Percentiles rank a stretch among this genome's conserved stretches.
Evolutionary conservation across 345 rosid genomes (phyloP).

Genomic region (Bruguiera sexangula): DNA sequence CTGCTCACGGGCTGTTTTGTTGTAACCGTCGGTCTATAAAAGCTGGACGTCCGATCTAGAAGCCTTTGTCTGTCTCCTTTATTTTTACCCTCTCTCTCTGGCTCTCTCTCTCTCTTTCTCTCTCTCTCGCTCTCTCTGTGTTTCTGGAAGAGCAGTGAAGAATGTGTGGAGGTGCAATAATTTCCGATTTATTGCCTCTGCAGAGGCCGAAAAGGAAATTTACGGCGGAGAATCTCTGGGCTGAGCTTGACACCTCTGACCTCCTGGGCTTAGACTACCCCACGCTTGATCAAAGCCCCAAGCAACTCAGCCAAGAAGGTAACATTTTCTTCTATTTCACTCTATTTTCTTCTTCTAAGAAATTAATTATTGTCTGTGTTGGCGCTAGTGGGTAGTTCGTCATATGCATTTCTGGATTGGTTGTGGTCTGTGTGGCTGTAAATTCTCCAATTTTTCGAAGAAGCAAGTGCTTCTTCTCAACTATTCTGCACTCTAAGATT

Average conservation of each 20-base stretch:
- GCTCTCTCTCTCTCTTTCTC: not conserved
- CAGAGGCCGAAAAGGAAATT: conserved; percentile 47
- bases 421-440: too few species aligned
- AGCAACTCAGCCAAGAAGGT: conserved; percentile 8
- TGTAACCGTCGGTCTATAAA: conserved; percentile 29
- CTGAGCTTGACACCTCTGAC: conserved; percentile 53
- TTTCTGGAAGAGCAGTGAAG: not conserved
- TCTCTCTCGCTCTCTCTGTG: conserved; percentile 3
- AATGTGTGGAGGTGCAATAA: conserved; percentile 85
- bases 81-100: not conserved
- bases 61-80: not conserved
- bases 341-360: not conserved
- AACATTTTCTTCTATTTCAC: not conserved
- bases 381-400: too few species aligned
- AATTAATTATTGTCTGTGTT: not conserved
- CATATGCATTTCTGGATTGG: too few species aligned
- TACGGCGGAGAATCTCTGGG: conserved; percentile 60
- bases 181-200: conserved; percentile 42
- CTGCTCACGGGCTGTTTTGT: not conserved
- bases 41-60: not conserved
- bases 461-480: too few species aligned
- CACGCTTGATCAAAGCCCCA: conserved; percentile 11
- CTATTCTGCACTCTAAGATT: too few species aligned
- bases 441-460: too few species aligned
- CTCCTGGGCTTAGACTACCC: conserved; percentile 39